Evolutionary conservation across 2,329 filamentous ascomycete genomes (phyloP), one percentile per base, ranked within the genome.

Genomic region (Fusarium pininemorale): DNA sequence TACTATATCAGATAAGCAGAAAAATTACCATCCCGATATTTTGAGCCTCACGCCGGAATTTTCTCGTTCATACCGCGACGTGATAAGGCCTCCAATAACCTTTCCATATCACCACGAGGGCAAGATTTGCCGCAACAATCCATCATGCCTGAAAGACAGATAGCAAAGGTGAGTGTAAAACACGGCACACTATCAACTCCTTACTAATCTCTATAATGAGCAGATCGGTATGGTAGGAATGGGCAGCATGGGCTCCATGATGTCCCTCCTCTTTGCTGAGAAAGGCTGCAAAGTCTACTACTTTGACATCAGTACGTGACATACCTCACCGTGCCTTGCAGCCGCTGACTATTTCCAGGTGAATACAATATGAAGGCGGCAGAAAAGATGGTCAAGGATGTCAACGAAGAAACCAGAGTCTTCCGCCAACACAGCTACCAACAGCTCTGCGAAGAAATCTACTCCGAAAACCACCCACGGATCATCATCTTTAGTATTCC

Each of bases 251-350:
- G 65, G 62, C 0, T 60, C 47, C 1, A 66, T 66, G 35, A 60
- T 66, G 47, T 60, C 62, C 1, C 45, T 68, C 3, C 24, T 68
- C 5, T 66, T 54, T 7, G 62, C 53, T 1, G 45, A 68, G 12
- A 68, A 68, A 22, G 62, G 62, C 0, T 68, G 22, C 5, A 30
- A 67, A 6, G 54, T 67, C 2, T 68, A 68, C 7, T 67, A 60
- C 5, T 54, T 35, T 4, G 48, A 69, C 6, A 68, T 68, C 1
- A 69, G 54, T 61, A 62, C 3, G 47, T 24, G 5, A 7, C 7
- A 28, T n/a, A n/a, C 0, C 20, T 12, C 18, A 7, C 6, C 6
- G 5, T 3, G 6, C 1, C 10, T 4, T 18, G n/a, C 11, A 14
- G 2, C 0, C 4, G 1, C 32, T 65, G n/a, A 67, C 1, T 8